phyloP scores from a whole-genome alignment of 805 yeast genomes.

The Lipomyces kockii region DNA sequence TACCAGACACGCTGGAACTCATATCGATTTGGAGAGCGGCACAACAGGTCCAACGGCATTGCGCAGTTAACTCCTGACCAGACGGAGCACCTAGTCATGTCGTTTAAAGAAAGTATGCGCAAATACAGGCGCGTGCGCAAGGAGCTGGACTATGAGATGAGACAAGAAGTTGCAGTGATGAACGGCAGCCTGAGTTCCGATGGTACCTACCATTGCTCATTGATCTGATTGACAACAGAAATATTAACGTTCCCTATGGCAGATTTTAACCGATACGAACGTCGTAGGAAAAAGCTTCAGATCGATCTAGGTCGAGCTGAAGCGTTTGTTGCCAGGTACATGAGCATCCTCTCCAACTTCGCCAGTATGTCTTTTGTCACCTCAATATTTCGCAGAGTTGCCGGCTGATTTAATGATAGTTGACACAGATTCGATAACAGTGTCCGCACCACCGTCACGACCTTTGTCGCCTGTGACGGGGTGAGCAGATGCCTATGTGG shows the following conservation, averaged over 20 bases:
- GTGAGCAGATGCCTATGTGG: background rate
- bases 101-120: conserved; percentile 23
- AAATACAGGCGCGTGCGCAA: conserved; percentile 14
- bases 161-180: background rate
- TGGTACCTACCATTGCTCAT: background rate
- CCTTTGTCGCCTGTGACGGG: conserved; percentile 10
- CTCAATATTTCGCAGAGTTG: background rate
- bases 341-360: conserved; percentile 11
- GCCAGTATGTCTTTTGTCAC: conserved; percentile 10
- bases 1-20: background rate
- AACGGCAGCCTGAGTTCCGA: background rate
- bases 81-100: conserved; percentile 15
- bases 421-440: conserved; percentile 10
- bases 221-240: background rate
- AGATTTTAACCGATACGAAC: background rate
- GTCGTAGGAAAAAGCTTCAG: conserved; percentile 13
- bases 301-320: conserved; percentile 24
- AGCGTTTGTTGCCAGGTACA: conserved; percentile 24
- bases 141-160: conserved; percentile 14
- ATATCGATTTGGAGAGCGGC: background rate
- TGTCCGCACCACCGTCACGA: conserved; percentile 22
- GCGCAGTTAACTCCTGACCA: conserved; percentile 10
- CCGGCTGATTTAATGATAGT: conserved; percentile 3
- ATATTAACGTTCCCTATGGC: background rate
- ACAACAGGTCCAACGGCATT: background rate